Base-by-base conservation (phyloP, 495 filamentous ascomycete genomes). In the Entonaema liquescens region DNA sequence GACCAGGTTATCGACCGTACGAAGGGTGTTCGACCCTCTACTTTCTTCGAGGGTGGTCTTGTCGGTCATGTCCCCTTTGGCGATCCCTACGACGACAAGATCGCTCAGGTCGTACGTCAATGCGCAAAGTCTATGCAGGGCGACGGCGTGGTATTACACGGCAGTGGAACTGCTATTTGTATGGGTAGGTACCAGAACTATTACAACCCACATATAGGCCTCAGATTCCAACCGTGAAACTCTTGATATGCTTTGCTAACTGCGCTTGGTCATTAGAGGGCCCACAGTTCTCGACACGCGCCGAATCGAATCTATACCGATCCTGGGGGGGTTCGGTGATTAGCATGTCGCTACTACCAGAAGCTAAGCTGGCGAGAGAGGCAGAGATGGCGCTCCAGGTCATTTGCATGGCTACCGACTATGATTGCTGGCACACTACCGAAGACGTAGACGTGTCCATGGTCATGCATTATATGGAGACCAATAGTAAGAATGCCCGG, bases 351-450 rank as follows among this genome's bases (percentile, higher is more conserved):
- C 89, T 91, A 23, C 86, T 98, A n/a, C 95, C 95, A 25, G 95
- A 99, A 83, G 91, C 95, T 33, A 98, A 98, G 84, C 89, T 99
- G 12, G 95, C 95, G 28, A 87, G 92, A 33, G 95, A 99, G 83
- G 96, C 96, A 4, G 96, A 99, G 83, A 90, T 99, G 70, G 91
- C 91, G 15, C 98, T 97, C 76, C 93, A 95, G 82, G 95, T 98
- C 88, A 95, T 99, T 72, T 98, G 95, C 85, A 99, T 99, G 96
- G 90, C 91, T 28, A 99, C 95, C 23, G 95, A 99, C 81, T 99
- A 99, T 75, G 96, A 99, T 80, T 97, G 94, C 87, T 98, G 95
- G 95, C 91, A 92, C 77, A 82, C 79, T 31, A 83, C 84, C 5
- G 89, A 87, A 50, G 91, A 90, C 44, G 95, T 99, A 35, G 94